Evolutionary conservation across 2,329 filamentous ascomycete species (phyloP), one percentile per base, ranked within the genome.

Genomic region (Dryadomyces sulphureus): DNA sequence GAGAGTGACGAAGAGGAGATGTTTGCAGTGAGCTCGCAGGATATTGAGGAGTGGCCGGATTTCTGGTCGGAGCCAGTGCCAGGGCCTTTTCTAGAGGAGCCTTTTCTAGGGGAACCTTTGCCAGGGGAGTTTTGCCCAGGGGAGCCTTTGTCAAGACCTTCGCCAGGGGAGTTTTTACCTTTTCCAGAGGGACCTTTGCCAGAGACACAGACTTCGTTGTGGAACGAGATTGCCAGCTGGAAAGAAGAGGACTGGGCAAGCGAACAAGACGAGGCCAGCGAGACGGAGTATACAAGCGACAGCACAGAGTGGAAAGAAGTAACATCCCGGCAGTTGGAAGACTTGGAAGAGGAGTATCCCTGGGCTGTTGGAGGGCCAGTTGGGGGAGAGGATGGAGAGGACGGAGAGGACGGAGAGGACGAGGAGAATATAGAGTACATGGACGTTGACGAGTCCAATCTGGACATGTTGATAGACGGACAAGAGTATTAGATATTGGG

Each of bases 21-120:
- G 8, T 45, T 34, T 8, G 38, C 24, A 12, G 38, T 39, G 4
- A 9, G 34, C 17, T 53, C 44, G 49, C 35, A 43, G 24, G 49
- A 53, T 3, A 49, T 53, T 12, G 49, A 48, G 1, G 46, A 39
- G 3, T 51, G 43, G 45, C 34, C 45, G 0, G 46, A 48, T 12
- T 32, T 4, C 16, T 44, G 36, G 41, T 24, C 38, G 20, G 32
- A 34, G n/a, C n/a, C n/a, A n/a, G n/a, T n/a, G n/a, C n/a, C n/a
- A n/a, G n/a, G n/a, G n/a, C n/a, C n/a, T n/a, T n/a, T n/a, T n/a
- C n/a, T n/a, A n/a, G n/a, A n/a, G n/a, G n/a, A n/a, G n/a, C n/a
- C n/a, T n/a, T n/a, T n/a, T n/a, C n/a, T n/a, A n/a, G n/a, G n/a
- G n/a, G n/a, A n/a, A n/a, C n/a, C n/a, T n/a, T n/a, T n/a, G n/a